phyloP scores from a whole-genome alignment of 129 eudicot species.

The Flaveria linearis region DNA sequence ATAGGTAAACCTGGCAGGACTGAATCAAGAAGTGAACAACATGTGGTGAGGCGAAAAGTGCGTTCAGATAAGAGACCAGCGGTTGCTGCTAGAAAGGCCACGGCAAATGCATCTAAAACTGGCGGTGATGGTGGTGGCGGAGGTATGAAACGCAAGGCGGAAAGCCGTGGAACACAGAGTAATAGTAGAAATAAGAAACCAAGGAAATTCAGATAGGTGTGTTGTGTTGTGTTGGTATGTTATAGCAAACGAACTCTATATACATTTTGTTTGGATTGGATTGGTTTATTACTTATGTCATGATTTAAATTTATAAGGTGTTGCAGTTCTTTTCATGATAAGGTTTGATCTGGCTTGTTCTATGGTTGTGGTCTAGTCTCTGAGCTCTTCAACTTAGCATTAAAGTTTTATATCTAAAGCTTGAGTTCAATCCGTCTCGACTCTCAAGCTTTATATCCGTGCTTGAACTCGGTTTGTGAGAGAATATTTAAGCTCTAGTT shows the following conservation, averaged over 20 bases:
- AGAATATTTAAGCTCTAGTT: too few species aligned
- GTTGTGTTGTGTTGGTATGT: slow-evolving; percentile 4
- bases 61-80: slow-evolving; percentile 44
- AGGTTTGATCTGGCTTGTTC: too few species aligned
- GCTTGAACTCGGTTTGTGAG: too few species aligned
- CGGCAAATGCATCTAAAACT: slow-evolving; percentile 31
- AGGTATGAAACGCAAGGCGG: slow-evolving; percentile 38
- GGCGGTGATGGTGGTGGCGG: slow-evolving; percentile 34
- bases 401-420: too few species aligned
- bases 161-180: slow-evolving; percentile 33
- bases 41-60: slow-evolving; percentile 34
- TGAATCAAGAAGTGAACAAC: slow-evolving; percentile 30
- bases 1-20: slow-evolving; percentile 16
- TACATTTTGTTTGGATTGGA: slow-evolving; percentile 18
- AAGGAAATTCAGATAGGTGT: slow-evolving; percentile 39
- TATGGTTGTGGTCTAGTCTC: too few species aligned
- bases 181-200: slow-evolving; percentile 35
- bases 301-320: neutral
- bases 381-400: too few species aligned
- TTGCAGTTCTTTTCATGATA: too few species aligned
- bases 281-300: slow-evolving; percentile 2
- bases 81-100: slow-evolving; percentile 44
- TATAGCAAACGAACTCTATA: slow-evolving; percentile 8
- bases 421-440: too few species aligned
- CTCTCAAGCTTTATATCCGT: too few species aligned